Conservation (phyloP, 1,284 basidiomycete genomes). For the Naganishia sp. region DNA sequence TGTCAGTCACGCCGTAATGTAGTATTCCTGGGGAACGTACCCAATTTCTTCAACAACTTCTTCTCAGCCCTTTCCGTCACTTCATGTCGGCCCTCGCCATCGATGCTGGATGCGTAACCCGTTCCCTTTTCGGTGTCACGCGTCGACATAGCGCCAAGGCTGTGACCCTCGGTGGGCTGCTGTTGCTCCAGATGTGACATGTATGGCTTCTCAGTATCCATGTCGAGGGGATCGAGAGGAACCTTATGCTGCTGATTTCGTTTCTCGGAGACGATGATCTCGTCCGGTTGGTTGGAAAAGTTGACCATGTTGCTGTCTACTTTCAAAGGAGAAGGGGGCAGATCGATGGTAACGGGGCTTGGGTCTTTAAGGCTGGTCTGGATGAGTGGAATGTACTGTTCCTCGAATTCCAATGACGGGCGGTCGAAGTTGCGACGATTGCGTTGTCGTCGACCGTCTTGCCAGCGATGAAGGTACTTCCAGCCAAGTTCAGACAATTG, state of each 20-base stretch:
- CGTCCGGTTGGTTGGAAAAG: constrained; percentile 14
- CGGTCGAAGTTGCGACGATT: not conserved
- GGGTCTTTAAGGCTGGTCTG: not conserved
- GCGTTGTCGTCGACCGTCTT: constrained; percentile 2
- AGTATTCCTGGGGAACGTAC: constrained; percentile 35
- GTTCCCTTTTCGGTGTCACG: constrained; percentile 43
- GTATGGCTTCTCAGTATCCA: constrained; percentile 18
- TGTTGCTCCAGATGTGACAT: constrained; percentile 21
- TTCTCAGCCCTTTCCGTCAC: constrained; percentile 43
- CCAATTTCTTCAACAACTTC: constrained; percentile 48
- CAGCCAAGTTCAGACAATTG: constrained; percentile 17
- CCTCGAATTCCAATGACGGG: constrained; percentile 2
- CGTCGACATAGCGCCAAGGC: constrained; percentile 28
- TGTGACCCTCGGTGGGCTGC: constrained; percentile 22
- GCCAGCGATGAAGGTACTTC: constrained; percentile 15
- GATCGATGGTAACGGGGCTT: not conserved
- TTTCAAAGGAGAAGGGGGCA: not conserved
- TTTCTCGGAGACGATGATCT: constrained; percentile 21
- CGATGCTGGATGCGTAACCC: constrained; percentile 39
- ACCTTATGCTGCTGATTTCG: not conserved
- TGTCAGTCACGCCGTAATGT: not conserved
- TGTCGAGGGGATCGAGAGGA: not conserved
- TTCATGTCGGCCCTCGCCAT: constrained; percentile 40
- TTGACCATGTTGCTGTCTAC: constrained; percentile 9
- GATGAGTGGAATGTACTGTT: constrained; percentile 18